phyloP scores from a whole-genome alignment of 2,329 filamentous ascomycete genomes.

The Ophioceras dolichostomum region DNA sequence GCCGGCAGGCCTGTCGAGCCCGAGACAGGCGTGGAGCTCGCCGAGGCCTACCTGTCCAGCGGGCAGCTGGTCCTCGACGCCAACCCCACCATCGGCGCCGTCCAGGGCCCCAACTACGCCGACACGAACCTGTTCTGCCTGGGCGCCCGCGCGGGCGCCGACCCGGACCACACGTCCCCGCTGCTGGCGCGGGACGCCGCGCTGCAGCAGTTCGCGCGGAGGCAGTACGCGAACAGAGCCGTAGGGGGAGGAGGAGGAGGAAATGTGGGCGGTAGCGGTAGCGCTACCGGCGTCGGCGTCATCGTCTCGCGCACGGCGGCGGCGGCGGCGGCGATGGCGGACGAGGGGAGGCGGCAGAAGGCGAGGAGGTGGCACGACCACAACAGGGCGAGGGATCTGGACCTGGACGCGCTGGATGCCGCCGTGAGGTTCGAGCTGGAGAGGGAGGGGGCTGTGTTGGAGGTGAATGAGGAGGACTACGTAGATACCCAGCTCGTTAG shows the following conservation, averaged over 20 bases:
- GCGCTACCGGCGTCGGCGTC: not conserved
- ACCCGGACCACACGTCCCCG: conserved; percentile 24
- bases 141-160: conserved; percentile 33
- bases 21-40: conserved; percentile 14
- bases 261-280: conserved; percentile 1
- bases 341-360: not conserved
- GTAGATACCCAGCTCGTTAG: too few relatives aligned
- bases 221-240: conserved; percentile 2
- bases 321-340: not conserved
- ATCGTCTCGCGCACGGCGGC: not conserved
- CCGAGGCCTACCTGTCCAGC: conserved; percentile 21
- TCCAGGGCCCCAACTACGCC: conserved; percentile 42
- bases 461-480: too few relatives aligned
- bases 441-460: conserved; percentile 11
- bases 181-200: conserved; percentile 30
- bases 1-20: conserved; percentile 9
- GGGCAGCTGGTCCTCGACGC: conserved; percentile 27
- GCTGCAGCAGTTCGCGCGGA: conserved; percentile 23
- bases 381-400: conserved; percentile 6
- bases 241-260: too few relatives aligned
- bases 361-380: not conserved
- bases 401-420: conserved; percentile 5
- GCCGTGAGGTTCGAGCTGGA: conserved; percentile 9
- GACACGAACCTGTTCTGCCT: conserved; percentile 30
- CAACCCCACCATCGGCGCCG: conserved; percentile 37